These are phyloP conservation scores for Chenopodium suecicum DNA, from an alignment of 148 eudicot species.

Conservation along the genomic window DNA sequence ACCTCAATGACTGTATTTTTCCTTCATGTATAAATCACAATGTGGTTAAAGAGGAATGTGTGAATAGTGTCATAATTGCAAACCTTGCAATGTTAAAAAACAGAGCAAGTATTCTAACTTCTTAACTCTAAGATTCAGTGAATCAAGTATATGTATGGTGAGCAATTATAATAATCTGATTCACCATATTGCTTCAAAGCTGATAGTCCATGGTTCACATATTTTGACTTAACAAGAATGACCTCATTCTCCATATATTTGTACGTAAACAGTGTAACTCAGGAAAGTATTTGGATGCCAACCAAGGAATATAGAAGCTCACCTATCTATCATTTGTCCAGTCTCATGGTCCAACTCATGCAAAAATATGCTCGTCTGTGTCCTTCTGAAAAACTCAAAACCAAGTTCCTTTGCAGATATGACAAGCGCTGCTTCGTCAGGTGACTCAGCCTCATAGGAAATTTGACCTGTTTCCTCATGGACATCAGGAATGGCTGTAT, in stretches of 20 bases:
- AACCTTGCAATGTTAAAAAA: too few relatives aligned
- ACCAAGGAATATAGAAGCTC: constrained; percentile 12
- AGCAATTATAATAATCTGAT: too few relatives aligned
- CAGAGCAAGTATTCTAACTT: background rate
- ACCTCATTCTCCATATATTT: background rate
- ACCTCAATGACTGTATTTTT: too few relatives aligned
- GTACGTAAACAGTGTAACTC: background rate
- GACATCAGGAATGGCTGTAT: constrained; percentile 50
- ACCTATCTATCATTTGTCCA: constrained; percentile 41
- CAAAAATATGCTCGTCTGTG: constrained; percentile 40
- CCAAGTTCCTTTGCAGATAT: constrained; percentile 50
- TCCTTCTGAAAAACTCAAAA: constrained; percentile 44
- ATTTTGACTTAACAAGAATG: background rate
- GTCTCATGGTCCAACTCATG: constrained; percentile 38
- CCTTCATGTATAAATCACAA: too few relatives aligned
- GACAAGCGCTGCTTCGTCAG: constrained; percentile 57
- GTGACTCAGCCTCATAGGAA: constrained; percentile 49
- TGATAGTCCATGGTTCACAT: background rate
- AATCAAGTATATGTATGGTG: too few relatives aligned
- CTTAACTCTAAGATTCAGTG: background rate
- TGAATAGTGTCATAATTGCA: too few relatives aligned
- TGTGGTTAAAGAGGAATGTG: too few relatives aligned
- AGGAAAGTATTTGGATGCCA: background rate
- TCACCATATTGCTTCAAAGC: background rate
- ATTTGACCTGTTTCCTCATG: constrained; percentile 44